phyloP scores from a whole-genome alignment of 495 filamentous ascomycete species.

The Parmelia sp. region DNA sequence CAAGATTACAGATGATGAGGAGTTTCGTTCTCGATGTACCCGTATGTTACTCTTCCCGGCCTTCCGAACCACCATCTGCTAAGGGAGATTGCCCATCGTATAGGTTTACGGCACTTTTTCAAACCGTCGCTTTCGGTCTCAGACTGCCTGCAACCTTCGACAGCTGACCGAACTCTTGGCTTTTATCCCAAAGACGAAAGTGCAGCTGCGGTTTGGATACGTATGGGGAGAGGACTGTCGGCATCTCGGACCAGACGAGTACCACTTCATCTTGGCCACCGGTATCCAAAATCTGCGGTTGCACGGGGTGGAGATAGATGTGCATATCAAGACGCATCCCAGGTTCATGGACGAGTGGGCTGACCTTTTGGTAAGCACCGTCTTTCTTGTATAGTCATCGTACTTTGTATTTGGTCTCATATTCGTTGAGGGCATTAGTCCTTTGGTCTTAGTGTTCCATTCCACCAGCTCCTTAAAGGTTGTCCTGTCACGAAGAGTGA shows the following conservation, averaged over 20 bases:
- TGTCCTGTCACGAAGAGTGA: background rate
- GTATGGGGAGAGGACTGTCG: background rate
- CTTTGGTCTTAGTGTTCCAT: background rate
- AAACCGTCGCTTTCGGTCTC: background rate
- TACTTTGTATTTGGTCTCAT: background rate
- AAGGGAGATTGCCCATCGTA: background rate
- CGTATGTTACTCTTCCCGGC: background rate
- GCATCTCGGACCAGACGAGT: background rate
- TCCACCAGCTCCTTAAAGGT: background rate
- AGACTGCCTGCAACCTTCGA: conserved; percentile 3
- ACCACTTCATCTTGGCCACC: background rate
- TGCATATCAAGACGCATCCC: conserved; percentile 10
- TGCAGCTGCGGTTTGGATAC: background rate
- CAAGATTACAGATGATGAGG: conserved; percentile 4
- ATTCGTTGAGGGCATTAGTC: background rate
- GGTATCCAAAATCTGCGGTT: background rate
- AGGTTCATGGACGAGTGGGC: conserved; percentile 6
- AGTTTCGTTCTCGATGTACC: conserved; percentile 6
- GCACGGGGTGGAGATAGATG: background rate
- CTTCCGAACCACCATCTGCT: background rate
- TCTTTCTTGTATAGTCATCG: background rate
- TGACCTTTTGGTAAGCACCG: background rate
- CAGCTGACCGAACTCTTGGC: background rate
- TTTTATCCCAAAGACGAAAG: background rate
- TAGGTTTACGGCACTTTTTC: background rate